Conservation (phyloP, 1,284 basidiomycete species). For the Leccinum insigne region DNA sequence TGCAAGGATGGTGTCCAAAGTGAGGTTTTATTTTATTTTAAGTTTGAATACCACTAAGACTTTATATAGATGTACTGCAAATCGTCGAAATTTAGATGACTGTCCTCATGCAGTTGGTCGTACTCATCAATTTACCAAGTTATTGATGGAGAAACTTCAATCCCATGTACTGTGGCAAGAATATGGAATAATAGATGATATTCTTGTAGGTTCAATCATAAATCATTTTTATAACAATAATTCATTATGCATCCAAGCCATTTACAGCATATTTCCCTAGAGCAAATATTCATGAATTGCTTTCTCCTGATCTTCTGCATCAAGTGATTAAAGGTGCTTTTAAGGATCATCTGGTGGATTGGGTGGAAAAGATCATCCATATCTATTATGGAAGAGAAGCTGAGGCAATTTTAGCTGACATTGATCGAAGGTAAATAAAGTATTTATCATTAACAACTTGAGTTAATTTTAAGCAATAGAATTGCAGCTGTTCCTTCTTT, state of each 20-base stretch:
- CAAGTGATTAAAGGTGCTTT: neutral
- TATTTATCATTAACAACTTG: neutral
- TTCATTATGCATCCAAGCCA: neutral
- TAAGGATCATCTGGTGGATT: neutral
- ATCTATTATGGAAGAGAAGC: neutral
- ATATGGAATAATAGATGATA: neutral
- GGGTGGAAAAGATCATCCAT: neutral
- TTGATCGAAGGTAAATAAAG: neutral
- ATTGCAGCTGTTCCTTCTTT: neutral
- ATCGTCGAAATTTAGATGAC: neutral
- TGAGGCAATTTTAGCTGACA: neutral
- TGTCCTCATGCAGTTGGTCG: neutral
- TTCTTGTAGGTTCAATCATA: neutral
- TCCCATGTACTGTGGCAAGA: neutral
- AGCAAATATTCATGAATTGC: neutral
- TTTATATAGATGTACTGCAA: neutral
- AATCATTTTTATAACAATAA: neutral
- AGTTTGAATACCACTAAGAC: neutral
- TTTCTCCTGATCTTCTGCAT: neutral
- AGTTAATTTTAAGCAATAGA: neutral
- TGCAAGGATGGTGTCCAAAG: constrained; percentile 2
- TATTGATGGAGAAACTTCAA: neutral
- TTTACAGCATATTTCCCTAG: neutral
- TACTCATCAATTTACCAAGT: neutral
- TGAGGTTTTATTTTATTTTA: neutral